Conservation (phyloP, 208 protist species). For the Leishmania lainsoni region DNA sequence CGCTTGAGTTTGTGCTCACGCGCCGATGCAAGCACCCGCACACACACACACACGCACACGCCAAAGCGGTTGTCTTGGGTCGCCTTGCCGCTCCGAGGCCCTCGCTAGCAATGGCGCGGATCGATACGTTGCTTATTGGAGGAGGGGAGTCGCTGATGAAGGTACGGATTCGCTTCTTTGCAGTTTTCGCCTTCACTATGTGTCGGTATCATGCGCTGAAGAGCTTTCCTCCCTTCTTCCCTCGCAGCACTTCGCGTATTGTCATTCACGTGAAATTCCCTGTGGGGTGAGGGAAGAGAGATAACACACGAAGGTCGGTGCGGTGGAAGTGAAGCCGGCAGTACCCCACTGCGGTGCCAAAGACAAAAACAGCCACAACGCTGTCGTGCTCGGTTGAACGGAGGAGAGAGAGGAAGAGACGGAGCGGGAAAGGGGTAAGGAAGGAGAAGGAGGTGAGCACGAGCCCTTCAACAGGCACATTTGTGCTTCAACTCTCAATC, state of each 20-base stretch:
- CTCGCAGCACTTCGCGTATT: too few species aligned
- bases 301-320: neutral
- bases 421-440: neutral
- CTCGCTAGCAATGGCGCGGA: neutral
- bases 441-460: neutral
- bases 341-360: neutral
- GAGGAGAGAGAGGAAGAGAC: neutral
- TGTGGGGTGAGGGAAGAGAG: neutral
- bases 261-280: neutral
- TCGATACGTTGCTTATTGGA: neutral
- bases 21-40: neutral
- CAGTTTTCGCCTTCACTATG: neutral
- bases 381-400: neutral
- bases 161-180: neutral
- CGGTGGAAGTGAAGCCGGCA: neutral
- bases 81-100: neutral
- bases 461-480: neutral
- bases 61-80: neutral
- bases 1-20: neutral
- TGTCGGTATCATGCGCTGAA: neutral
- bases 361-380: neutral
- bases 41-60: conserved; percentile 1
- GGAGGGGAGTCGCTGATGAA: neutral
- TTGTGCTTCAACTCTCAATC: neutral
- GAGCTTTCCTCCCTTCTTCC: too few species aligned